Base-by-base conservation (phyloP, 1,139 yeast species). In the Diutina rugosa region DNA sequence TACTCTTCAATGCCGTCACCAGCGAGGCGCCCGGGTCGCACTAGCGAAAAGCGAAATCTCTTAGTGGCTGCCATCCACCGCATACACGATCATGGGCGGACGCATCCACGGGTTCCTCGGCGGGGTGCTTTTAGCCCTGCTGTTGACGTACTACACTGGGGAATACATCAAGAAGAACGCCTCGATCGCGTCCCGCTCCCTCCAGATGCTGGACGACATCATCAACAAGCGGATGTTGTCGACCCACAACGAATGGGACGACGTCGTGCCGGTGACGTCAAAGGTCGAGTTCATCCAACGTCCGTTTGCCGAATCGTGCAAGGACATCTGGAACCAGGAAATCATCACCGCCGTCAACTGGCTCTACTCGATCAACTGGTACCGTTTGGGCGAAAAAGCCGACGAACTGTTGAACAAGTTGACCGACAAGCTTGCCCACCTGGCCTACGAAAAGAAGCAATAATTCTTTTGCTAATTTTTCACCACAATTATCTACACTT, bases 311-410 rank as follows among this genome's bases (percentile, higher is more conserved):
- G 93, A 89, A 67, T 84, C 91, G 0, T 74, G 80, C 60, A 87
- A 85, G 63, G 96, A 89, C 64, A 76, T 88, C 54, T 89, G 96
- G 96, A 86, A 89, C 64, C 84, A 81, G 56, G 95, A 87, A 66
- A 79, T 89, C 56, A 77, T 85, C 60, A 76, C 73, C 55, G 78
- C 80, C 61, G 90, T 84, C 30, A 84, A 84, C 62, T 85, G 89
- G 84, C 61, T 82, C 4, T 84, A 84, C 64, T 69, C 82, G 29
- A 71, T 82, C 56, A 75, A 79, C 65, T 76, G 83, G 80, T 77
- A 76, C 62, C 70, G 71, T 58, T 64, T 70, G 62, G 77, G 80
- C 0, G 63, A 71, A 35, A 67, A 72, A 30, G 68, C 73, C 16
- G 80, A 77, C 61, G 67, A 67, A 58, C 68, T 69, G 59, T 58